Base-by-base conservation (phyloP, 345 rosid species). In the Populus euphratica region DNA sequence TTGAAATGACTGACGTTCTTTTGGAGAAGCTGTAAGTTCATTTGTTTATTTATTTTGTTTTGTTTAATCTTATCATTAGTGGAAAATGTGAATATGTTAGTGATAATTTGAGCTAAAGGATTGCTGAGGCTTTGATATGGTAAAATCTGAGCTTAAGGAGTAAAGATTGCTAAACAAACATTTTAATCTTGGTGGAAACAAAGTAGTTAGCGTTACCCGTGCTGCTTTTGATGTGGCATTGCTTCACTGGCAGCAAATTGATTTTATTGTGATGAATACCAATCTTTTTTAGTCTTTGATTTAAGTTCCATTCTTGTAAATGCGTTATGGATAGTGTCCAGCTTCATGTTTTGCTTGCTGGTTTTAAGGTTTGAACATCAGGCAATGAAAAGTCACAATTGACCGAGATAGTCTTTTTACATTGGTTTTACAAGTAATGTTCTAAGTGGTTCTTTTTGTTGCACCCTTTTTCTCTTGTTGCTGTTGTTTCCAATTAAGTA, bases 1-100 rank as follows among this genome's bases (percentile, higher is more conserved):
- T 96, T 62, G 94, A 96, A 86, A 93, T 92, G 98, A 87, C 94
- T 50, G 97, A 88, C 89, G 66, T 59, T 81, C 92, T 96, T 59
- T 82, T 93, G 70, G 97, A 96, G 85, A 96, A 96, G 80, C 88
- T 93, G 98, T 93, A 81, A 87, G 96, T 80, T 80, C 39, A 31
- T 65, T 68, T 21, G 23, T 31, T 64, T 56, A 50, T 2, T 2
- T 6, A 5, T 11, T 41, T n/a, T 25, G 14, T 75, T 52, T 70
- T 20, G 16, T 31, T 62, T 23, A n/a, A 10, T 49, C 5, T 43
- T 68, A 6, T 69, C 49, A 29, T 38, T 5, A 1, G n/a, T 16
- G 65, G n/a, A 39, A 66, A 47, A 12, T 33, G 12, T 50, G 35
- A 38, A 17, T 38, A 5, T 11, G 8, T 39, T 39, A 5, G 16